Evolutionary conservation across 805 yeast species (phyloP), one percentile per base, ranked within the genome.

Genomic region (Lachancea quebecensis): DNA sequence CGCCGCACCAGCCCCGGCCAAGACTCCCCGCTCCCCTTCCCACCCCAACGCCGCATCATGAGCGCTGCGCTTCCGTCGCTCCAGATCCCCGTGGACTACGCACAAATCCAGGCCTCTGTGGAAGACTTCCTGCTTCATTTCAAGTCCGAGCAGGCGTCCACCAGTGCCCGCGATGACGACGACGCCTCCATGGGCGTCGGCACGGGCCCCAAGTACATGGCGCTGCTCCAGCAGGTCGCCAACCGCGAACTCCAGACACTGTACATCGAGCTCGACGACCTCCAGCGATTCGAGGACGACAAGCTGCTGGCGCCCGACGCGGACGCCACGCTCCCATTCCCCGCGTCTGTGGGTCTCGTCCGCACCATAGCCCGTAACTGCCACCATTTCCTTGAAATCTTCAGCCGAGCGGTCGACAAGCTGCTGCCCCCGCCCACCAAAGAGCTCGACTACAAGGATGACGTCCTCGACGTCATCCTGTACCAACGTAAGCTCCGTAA

Each of bases 401-500:
- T 95, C 59, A 74, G 87, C 41, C 68, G 71, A 40, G 81, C 81
- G 12, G 77, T 87, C 37, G 99, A 93, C 66, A 81, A 78, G 40
- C 64, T 87, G 47, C 76, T 91, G 78, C 99, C 99, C 0, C 46
- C 55, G 38, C 91, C 98, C n/a, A 82, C 93, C 1, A 78, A 74
- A 41, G 90, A 85, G 49, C 72, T 91, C 42, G 70, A 81, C 38
- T 86, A 84, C 61, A 79, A 81, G 53, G 96, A 88, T 62, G 95
- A 87, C 54, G 98, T 93, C 10, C 69, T 93, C 51, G 99, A 93
- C 60, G 95, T 93, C 47, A 87, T 93, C 46, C 72, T 90, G 53
- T 90, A 87, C 59, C 98, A 93, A 70, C 78, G 99, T 64, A 79
- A 76, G 57, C 76, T 87, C 61, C 77, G 96, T 60, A 91, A 91